Conservation (phyloP, 306 rosid genomes). For the Acacia acuminata region DNA sequence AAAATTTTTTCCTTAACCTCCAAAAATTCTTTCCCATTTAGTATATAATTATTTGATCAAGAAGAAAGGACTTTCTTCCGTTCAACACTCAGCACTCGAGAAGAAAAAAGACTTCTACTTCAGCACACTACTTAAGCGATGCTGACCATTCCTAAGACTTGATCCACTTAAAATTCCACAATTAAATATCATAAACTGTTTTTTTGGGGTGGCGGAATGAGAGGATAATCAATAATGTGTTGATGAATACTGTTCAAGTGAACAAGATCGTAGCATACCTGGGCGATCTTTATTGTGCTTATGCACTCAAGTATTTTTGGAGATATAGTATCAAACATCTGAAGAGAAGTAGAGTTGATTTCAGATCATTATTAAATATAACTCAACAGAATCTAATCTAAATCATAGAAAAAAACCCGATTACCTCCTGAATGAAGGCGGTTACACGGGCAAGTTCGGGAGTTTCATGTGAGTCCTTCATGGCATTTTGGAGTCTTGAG, state of each 20-base stretch:
- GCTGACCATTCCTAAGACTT: conserved; percentile 5
- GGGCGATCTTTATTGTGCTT: conserved; percentile 81
- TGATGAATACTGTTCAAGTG: conserved; percentile 23
- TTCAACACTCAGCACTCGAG: not conserved
- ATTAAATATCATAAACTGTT: not conserved
- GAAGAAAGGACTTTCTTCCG: not conserved
- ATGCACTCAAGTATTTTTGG: conserved; percentile 72
- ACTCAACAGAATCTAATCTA: conserved; percentile 26
- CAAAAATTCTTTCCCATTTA: not conserved
- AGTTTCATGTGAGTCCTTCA: conserved; percentile 48
- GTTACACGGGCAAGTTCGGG: conserved; percentile 39
- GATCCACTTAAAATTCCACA: not conserved
- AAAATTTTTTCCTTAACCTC: not conserved
- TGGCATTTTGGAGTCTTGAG: conserved; percentile 54
- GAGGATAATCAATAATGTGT: not conserved
- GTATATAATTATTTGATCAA: not conserved
- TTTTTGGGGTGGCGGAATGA: not conserved
- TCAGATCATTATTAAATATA: conserved; percentile 29
- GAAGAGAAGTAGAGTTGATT: conserved; percentile 23
- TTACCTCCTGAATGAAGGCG: conserved; percentile 74
- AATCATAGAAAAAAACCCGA: conserved; percentile 18
- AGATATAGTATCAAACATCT: conserved; percentile 66
- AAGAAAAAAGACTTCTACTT: not conserved
- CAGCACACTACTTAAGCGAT: not conserved
- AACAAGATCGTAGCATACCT: conserved; percentile 55